Conservation (phyloP, 768 basidiomycete species). For the Hygrophorus pudorinus region DNA sequence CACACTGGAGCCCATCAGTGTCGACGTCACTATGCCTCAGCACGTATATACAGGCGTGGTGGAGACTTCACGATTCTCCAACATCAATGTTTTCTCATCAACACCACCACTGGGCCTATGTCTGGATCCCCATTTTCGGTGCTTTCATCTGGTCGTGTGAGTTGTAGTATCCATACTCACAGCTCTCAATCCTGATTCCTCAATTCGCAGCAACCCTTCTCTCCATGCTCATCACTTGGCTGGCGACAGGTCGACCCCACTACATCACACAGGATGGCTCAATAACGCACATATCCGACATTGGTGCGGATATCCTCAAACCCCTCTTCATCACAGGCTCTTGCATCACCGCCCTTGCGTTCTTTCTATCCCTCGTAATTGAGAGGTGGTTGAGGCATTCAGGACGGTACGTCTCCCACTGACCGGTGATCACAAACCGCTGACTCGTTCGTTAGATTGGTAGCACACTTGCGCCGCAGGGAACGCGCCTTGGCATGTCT, state of each 20-base stretch:
- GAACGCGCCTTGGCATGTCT: constrained; percentile 46
- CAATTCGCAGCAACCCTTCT: constrained; percentile 39
- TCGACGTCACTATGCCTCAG: no score
- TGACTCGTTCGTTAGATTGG: constrained; percentile 32
- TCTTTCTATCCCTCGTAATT: constrained; percentile 48
- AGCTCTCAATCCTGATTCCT: not conserved
- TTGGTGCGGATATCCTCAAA: constrained; percentile 66
- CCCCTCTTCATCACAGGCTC: constrained; percentile 66
- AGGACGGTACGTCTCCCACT: constrained; percentile 34
- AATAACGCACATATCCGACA: constrained; percentile 70
- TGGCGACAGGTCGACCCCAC: constrained; percentile 50
- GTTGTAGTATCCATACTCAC: constrained; percentile 12
- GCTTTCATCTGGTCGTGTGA: constrained; percentile 58
- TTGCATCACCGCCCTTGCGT: constrained; percentile 49
- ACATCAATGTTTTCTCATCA: constrained; percentile 18
- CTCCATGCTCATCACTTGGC: constrained; percentile 66
- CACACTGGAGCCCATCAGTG: no score
- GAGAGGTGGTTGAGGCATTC: constrained; percentile 60
- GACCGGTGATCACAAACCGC: not conserved
- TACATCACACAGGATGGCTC: constrained; percentile 45
- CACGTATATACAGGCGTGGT: no score
- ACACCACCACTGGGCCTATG: constrained; percentile 46
- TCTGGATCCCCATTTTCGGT: constrained; percentile 52
- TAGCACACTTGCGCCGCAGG: constrained; percentile 44
- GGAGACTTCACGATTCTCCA: not conserved